Evolutionary conservation across 2,329 filamentous ascomycete genomes (phyloP).

Genomic region (Paraconiothyrium sp.): DNA sequence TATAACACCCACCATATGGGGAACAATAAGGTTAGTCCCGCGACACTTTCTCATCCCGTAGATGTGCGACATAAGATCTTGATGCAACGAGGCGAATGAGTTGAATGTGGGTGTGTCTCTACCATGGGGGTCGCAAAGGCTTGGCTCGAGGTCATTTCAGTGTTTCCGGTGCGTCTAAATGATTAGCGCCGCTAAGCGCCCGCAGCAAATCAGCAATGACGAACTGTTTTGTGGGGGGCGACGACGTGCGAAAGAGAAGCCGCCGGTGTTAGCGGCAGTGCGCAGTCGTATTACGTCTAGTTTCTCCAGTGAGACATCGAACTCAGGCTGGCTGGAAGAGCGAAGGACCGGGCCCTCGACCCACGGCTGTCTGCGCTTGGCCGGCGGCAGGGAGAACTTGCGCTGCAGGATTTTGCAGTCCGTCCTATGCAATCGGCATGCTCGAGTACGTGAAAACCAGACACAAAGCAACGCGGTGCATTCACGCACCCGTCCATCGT

Average conservation of each 20-base stretch:
- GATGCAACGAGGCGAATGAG: background rate
- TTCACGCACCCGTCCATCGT: background rate
- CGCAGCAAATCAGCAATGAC: background rate
- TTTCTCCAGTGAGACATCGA: constrained; percentile 6
- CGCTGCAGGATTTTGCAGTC: background rate
- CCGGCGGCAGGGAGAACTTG: constrained; percentile 1
- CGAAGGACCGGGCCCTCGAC: background rate
- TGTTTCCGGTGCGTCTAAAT: background rate
- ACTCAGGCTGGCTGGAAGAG: constrained; percentile 4
- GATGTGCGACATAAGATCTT: background rate
- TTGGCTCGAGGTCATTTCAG: constrained; percentile 9
- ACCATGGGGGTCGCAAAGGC: constrained; percentile 2
- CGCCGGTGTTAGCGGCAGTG: constrained; percentile 7
- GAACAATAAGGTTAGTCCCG: background rate
- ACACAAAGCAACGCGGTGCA: background rate
- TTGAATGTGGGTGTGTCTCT: background rate
- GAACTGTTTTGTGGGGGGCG: background rate
- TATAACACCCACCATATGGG: background rate
- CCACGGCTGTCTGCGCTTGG: constrained; percentile 5
- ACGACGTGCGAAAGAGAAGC: constrained; percentile 3
- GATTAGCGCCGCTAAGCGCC: background rate
- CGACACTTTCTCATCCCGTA: background rate
- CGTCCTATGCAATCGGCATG: background rate
- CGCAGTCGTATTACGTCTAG: constrained; percentile 1
- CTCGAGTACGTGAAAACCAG: background rate